Evolutionary conservation across 768 basidiomycete genomes (phyloP), one percentile per base, ranked within the genome.

Genomic region (Mycena latifolia): DNA sequence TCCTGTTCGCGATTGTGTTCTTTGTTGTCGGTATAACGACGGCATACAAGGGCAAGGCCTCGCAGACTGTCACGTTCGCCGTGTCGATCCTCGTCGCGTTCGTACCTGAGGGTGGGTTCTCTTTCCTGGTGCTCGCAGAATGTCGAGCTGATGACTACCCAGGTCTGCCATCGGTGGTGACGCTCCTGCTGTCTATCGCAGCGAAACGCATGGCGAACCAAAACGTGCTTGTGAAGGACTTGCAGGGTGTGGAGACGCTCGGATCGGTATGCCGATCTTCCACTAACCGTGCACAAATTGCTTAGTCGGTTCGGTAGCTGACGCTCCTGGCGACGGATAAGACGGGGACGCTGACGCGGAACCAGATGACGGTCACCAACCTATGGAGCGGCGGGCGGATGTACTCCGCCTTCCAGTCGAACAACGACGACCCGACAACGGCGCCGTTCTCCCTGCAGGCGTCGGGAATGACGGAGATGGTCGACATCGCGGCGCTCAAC

Each of bases 311-410:
- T n/a, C n/a, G 33, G 41, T 18, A 88, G 86, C 76, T 90, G 24
- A 91, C 89, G 0, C 80, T 90, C 14, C 77, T 91, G 15, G 90
- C 90, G 6, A 90, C 90, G 11, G 90, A 91, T 72, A 91, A 91
- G 75, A 91, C 90, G 1, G 90, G 90, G 14, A 91, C 90, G 18
- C 74, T 91, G 56, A 91, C 90, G 12, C 77, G 88, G 43, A 91
- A 91, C 73, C 89, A 90, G 73, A 91, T 91, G 90, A 90, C 90
- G 17, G 89, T 89, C 4, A 87, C 89, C 17, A 90, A 90, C 64
- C 72, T 90, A 18, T 91, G 90, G 89, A 90, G 85, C 72, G 86
- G 87, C 0, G 78, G 75, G 46, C 80, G 79, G 69, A 90, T 91
- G 89, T 87, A 80, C 67, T 83, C 88, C 0, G 88, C 89, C 12